Conservation (phyloP, 2,329 filamentous ascomycete genomes). For the Sclerotinia nivalis region DNA sequence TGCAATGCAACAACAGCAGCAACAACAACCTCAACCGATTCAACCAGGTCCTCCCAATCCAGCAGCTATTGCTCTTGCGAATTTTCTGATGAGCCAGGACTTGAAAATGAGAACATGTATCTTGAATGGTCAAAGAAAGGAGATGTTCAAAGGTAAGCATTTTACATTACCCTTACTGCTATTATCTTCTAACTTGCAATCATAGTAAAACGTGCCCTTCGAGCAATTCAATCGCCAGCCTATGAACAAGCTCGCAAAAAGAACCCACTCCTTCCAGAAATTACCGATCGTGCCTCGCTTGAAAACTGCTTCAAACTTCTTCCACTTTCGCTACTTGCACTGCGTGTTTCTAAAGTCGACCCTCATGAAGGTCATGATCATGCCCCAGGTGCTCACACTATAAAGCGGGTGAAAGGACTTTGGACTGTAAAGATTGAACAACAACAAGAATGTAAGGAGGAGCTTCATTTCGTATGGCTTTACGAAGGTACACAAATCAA, state of each 20-base stretch:
- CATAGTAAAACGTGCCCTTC: constrained; percentile 90
- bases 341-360: constrained; percentile 83
- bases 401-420: constrained; percentile 89
- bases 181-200: constrained; percentile 24
- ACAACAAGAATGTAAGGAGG: constrained; percentile 84
- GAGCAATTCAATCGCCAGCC: constrained; percentile 82
- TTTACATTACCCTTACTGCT: neutral
- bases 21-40: constrained; percentile 65
- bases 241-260: constrained; percentile 89
- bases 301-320: constrained; percentile 95
- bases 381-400: constrained; percentile 61
- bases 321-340: constrained; percentile 88
- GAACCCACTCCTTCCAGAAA: constrained; percentile 83
- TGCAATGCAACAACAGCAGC: constrained; percentile 47
- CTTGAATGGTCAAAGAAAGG: constrained; percentile 92
- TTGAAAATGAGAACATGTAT: constrained; percentile 90
- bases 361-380: constrained; percentile 74
- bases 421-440: constrained; percentile 97
- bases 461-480: constrained; percentile 95
- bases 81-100: constrained; percentile 80
- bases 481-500: constrained; percentile 94
- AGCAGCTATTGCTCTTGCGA: constrained; percentile 82
- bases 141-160: constrained; percentile 86
- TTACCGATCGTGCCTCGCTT: constrained; percentile 83
- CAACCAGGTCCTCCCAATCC: constrained; percentile 82